Conservation (phyloP, 257 asterid genomes). For the Henckelia pumila region DNA sequence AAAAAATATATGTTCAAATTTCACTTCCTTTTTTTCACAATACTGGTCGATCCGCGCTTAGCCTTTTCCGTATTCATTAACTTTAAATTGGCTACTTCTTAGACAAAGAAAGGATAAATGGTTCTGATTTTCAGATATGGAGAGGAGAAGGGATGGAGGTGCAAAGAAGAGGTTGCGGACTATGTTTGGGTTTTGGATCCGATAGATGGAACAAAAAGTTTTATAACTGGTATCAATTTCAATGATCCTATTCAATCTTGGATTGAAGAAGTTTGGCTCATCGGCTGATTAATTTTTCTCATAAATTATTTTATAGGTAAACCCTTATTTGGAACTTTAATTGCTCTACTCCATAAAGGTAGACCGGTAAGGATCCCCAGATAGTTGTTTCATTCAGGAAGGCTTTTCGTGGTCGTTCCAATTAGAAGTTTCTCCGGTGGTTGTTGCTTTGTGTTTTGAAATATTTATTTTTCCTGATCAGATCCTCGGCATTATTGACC, state of each 20-base stretch:
- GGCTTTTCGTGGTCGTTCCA: conserved; percentile 16
- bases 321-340: conserved; percentile 91
- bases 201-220: conserved; percentile 96
- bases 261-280: conserved; percentile 18
- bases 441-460: conserved; percentile 9
- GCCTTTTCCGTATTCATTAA: not conserved
- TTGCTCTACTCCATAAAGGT: conserved; percentile 80
- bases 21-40: not conserved
- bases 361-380: conserved; percentile 67
- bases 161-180: conserved; percentile 65
- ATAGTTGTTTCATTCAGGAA: conserved; percentile 21
- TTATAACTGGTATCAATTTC: conserved; percentile 65
- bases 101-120: not conserved
- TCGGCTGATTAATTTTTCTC: conserved; percentile 14
- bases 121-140: conserved; percentile 58
- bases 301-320: conserved; percentile 49
- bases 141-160: conserved; percentile 92
- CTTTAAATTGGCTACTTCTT: conserved; percentile 4
- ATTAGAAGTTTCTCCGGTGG: conserved; percentile 3
- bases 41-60: not conserved
- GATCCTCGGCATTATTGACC: conserved; percentile 95
- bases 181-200: conserved; percentile 98
- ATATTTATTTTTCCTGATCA: conserved; percentile 29
- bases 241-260: not conserved
- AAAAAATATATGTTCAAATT: not conserved